Conservation (phyloP, 2,329 filamentous ascomycete genomes). For the Colletotrichum somersetense region DNA sequence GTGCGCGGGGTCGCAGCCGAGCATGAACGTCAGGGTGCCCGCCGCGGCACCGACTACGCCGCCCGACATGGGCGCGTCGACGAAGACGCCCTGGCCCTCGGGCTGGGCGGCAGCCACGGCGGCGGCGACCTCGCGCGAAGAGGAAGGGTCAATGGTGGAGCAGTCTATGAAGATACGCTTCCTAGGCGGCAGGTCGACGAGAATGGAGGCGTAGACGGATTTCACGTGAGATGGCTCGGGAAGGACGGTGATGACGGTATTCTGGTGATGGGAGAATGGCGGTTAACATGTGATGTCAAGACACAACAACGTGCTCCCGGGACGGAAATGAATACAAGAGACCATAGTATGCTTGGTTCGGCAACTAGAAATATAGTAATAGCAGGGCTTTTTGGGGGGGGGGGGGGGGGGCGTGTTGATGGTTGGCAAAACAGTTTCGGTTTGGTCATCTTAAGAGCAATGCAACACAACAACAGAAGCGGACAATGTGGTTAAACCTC, state of each 20-base stretch:
- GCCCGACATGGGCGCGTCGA: constrained; percentile 97
- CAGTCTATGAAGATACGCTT: constrained; percentile 92
- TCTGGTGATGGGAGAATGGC: constrained; percentile 62
- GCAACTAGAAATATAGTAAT: constrained; percentile 57
- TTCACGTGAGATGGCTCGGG: constrained; percentile 92
- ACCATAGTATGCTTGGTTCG: constrained; percentile 62
- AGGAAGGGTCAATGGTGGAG: constrained; percentile 93
- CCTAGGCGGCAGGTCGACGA: constrained; percentile 67
- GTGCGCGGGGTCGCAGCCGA: constrained; percentile 75
- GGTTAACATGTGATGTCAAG: constrained; percentile 44
- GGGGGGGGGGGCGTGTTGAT: neutral
- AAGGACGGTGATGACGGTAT: constrained; percentile 88
- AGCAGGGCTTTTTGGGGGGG: neutral
- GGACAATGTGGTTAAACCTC: constrained; percentile 35
- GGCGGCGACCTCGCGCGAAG: constrained; percentile 82
- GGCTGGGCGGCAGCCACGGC: constrained; percentile 70
- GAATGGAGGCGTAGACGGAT: constrained; percentile 82
- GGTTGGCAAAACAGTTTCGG: constrained; percentile 18
- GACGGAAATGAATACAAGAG: constrained; percentile 64
- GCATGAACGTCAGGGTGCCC: constrained; percentile 95
- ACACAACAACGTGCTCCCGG: no score
- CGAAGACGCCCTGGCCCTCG: constrained; percentile 75
- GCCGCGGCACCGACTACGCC: constrained; percentile 92
- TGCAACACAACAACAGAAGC: no score
- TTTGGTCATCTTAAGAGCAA: constrained; percentile 1